Base-by-base conservation (phyloP, 208 protist genomes). In the Crithidia sp. region DNA sequence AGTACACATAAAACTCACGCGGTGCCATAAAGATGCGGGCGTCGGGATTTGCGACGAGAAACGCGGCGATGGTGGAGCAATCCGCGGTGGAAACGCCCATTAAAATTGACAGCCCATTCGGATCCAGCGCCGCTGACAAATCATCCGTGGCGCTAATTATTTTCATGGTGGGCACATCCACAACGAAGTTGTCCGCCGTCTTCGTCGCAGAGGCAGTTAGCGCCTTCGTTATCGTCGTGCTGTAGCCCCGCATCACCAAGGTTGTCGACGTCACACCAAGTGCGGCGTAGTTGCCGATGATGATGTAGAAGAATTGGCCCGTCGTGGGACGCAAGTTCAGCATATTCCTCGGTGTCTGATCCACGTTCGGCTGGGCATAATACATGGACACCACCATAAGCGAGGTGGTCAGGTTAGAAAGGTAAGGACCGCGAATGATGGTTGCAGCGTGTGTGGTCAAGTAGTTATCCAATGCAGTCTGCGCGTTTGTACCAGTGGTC, bases 281-380 rank as follows among this genome's bases (percentile, higher is more conserved):
- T 8, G 13, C 39, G 13, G 13, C 16, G 39, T 37, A 52, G 59
- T 16, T 64, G 2, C 43, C 59, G 16, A 52, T 37, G 36, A 85
- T n/a, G 0, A 87, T 60, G 67, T 76, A 89, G 41, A 89, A 57
- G 63, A 88, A 61, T 82, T 89, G 87, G 56, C 87, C 79, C 36
- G 84, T 13, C 39, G 84, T 92, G 5, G 82, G 84, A 60, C 59
- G 17, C 59, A 64, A 47, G 4, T 49, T 41, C 54, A 86, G 70
- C 19, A 81, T 49, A 52, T 79, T 75, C 7, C 49, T 39, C n/a
- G 49, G 6, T n/a, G 41, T 45, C 36, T 56, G 19, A 62, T 53
- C 54, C 39, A 59, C 44, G 12, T 40, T 7, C 7, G 81, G 47
- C 47, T 41, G 50, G 1, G 40, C 5, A 61, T 64, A 76, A 19